These are phyloP conservation scores for Lolium multiflorum DNA, from an alignment of 176 grass and related monocot species.

Conservation along the genomic window DNA sequence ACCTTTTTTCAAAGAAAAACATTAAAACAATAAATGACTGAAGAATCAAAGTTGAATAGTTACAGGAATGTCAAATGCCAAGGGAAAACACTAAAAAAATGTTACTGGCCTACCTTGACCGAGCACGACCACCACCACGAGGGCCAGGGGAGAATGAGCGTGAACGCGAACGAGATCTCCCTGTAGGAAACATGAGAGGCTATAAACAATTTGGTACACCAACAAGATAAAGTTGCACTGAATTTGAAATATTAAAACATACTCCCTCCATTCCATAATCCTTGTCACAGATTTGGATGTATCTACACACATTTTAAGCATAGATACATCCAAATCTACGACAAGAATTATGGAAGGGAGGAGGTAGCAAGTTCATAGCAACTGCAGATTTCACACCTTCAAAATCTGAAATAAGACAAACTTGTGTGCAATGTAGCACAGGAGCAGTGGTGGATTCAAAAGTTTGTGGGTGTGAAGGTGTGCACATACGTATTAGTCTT, in stretches of 20 bases:
- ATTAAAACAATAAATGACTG: neutral
- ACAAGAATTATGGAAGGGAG: too few species aligned
- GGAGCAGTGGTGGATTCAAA: neutral
- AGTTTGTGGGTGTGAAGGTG: neutral
- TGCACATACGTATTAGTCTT: conserved; percentile 7
- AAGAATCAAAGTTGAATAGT: neutral
- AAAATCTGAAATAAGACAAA: neutral
- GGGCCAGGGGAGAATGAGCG: conserved; percentile 74
- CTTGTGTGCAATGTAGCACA: neutral
- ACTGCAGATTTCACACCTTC: neutral
- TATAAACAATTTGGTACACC: conserved; percentile 19
- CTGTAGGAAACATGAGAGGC: conserved; percentile 43
- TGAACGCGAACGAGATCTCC: conserved; percentile 76
- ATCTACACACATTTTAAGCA: too few species aligned
- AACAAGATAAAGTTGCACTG: neutral
- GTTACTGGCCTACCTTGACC: conserved; percentile 63
- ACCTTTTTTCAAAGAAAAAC: conserved; percentile 46
- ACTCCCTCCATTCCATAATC: too few species aligned
- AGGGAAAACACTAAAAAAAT: conserved; percentile 2
- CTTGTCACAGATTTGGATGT: too few species aligned
- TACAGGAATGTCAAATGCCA: conserved; percentile 7
- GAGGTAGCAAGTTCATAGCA: neutral
- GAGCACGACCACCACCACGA: conserved; percentile 66
- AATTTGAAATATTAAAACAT: neutral
- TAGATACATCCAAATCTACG: too few species aligned